Base-by-base conservation (phyloP, 2,329 filamentous ascomycete genomes). In the Dactylonectria estremocensis region DNA sequence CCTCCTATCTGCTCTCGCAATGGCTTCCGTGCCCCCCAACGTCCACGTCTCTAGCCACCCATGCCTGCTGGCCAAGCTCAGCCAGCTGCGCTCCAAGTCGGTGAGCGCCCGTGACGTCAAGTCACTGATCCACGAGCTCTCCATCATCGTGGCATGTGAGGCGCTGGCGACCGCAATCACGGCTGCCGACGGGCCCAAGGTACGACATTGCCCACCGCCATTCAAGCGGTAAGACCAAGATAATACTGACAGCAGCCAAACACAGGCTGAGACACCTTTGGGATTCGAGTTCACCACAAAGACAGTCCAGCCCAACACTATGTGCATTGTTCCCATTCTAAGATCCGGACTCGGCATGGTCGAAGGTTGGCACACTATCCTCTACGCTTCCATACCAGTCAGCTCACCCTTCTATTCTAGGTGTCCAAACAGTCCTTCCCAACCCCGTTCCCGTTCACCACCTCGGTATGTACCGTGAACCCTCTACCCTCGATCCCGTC, bases 391-490 rank as follows among this genome's bases (percentile, higher is more conserved):
- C 5, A 5, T 3, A 37, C 5, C 4, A 11, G 14, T 13, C 46
- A 50, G 54, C 70, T 71, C 61, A 73, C 67, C 64, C 43, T 43
- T n/a, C 20, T 14, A 20, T 16, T 45, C 13, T 74, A 93, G 93
- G 94, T 28, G 85, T 97, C 49, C 92, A 95, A 83, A 91, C 91
- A 31, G 87, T 98, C 76, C 93, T 98, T 66, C 95, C 95, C 18
- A 79, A 82, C 43, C 88, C 94, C 14, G 93, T 95, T 35, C 92
- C 95, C 7, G 89, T 98, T 71, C 95, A 98, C 84, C 95, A 98
- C 80, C 92, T 98, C 8, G 95, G 96, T 72, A 92, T 98, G 77
- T 98, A 95, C 87, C 94, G 95, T 78, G 95, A 98, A 80, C 94
- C 93, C 67, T 90, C 90, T 64, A 95, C 93, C 50, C 91, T 98